Evolutionary conservation across 768 basidiomycete genomes (phyloP).

Genomic region (Pisolithus orientalis): DNA sequence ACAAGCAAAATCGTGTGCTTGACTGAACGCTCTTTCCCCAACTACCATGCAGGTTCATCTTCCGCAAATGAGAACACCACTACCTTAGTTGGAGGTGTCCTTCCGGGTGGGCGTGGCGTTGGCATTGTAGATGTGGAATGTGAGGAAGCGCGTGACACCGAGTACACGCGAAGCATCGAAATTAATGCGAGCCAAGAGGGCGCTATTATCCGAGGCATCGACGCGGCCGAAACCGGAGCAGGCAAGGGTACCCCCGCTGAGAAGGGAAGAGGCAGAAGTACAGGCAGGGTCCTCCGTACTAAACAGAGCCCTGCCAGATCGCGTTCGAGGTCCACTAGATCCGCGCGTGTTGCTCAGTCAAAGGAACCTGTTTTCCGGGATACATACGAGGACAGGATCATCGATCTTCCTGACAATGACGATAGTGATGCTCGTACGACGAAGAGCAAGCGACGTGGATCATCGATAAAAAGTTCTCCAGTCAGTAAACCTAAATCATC

Average conservation of each 20-base stretch:
- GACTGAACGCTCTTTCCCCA: not conserved
- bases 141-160: slow-evolving; percentile 17
- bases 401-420: slow-evolving; percentile 18
- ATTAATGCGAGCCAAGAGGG: slow-evolving; percentile 2
- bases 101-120: slow-evolving; percentile 25
- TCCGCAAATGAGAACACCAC: not conserved
- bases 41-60: slow-evolving; percentile 1
- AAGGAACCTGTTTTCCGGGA: slow-evolving; percentile 5
- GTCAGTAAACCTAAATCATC: slow-evolving; percentile 1
- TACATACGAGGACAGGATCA: slow-evolving; percentile 15
- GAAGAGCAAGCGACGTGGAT: not conserved
- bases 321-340: slow-evolving; percentile 6
- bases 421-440: slow-evolving; percentile 2
- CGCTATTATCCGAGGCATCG: not conserved
- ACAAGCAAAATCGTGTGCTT: not conserved
- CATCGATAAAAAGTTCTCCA: not conserved
- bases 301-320: slow-evolving; percentile 1
- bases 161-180: slow-evolving; percentile 6
- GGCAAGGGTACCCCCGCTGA: slow-evolving; percentile 3
- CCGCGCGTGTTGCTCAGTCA: slow-evolving; percentile 4
- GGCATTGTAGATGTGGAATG: slow-evolving; percentile 16
- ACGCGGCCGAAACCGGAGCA: slow-evolving; percentile 14
- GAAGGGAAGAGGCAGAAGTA: not conserved
- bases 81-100: slow-evolving; percentile 17
- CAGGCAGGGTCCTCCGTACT: not conserved